Evolutionary conservation across 495 filamentous ascomycete species (phyloP), one percentile per base, ranked within the genome.

Genomic region (Talaromyces wortmannii): DNA sequence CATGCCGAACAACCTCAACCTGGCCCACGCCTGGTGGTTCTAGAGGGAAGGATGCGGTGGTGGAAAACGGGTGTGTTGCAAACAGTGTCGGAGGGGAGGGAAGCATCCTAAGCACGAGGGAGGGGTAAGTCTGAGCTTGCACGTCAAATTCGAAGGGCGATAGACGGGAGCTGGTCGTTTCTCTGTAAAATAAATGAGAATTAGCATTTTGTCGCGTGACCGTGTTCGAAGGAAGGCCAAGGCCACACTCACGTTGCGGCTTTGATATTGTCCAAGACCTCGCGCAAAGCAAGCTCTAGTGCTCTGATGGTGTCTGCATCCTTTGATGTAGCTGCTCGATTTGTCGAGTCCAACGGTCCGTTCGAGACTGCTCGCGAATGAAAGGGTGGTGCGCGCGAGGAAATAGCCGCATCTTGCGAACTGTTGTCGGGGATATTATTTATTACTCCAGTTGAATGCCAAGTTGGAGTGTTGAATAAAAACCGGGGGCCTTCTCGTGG

Each of bases 141-240:
- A 91, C 84, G 55, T 95, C 88, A 69, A 95, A 92, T 57, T 91
- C 83, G 65, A 95, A 95, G 0, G 87, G 86, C 30, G 66, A 79
- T 54, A 66, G 66, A 59, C 64, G 78, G 70, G 70, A 68, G 29
- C 65, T 67, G n/a, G 17, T 53, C 31, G 16, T 53, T 7, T 5
- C 31, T 45, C 52, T 53, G 31, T 55, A 4, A 4, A 16, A 46
- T n/a, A 32, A 23, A 29, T 13, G 16, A 31, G 17, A 11, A 45
- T 53, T 53, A 53, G 52, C 52, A 31, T 46, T 29, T 43, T 29
- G 5, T 42, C 15, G 6, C 1, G 23, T 31, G 3, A 31, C n/a
- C 31, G 2, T 29, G n/a, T 13, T 4, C 32, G 56, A 52, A 40
- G 42, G 48, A 57, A 50, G 59, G 50, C 45, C 53, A 42, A 32